These are phyloP conservation scores for Maudiozyma barnettii DNA, from an alignment of 805 yeast genomes.

Conservation along the genomic window DNA sequence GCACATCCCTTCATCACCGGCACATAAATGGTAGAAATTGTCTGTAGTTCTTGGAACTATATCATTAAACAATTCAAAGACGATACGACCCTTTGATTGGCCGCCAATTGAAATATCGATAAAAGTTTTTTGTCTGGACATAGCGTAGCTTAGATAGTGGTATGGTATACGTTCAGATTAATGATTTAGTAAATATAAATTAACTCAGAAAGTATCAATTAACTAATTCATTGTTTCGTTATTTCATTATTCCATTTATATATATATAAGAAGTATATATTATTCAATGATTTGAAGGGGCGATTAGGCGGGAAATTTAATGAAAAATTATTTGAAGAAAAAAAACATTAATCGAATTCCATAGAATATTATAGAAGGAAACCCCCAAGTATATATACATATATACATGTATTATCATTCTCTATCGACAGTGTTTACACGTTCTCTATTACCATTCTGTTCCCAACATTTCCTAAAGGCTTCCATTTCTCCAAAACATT, in stretches of 20 bases:
- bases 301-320: neutral
- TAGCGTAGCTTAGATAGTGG: too few relatives aligned
- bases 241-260: too few relatives aligned
- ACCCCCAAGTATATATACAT: neutral
- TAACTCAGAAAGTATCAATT: too few relatives aligned
- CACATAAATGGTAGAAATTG: conserved; percentile 79
- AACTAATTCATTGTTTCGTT: too few relatives aligned
- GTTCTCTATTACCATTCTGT: conserved; percentile 41
- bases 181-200: too few relatives aligned
- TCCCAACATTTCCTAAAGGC: conserved; percentile 60
- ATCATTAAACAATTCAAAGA: conserved; percentile 62
- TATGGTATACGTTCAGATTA: too few relatives aligned
- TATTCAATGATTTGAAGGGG: too few relatives aligned
- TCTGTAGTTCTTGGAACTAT: conserved; percentile 84
- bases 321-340: too few relatives aligned
- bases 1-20: conserved; percentile 63
- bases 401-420: neutral
- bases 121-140: conserved; percentile 43
- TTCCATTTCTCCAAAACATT: conserved; percentile 57
- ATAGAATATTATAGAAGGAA: neutral
- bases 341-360: neutral
- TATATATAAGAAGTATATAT: neutral
- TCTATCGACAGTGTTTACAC: conserved; percentile 30
- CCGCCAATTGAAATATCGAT: conserved; percentile 75
- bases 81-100: conserved; percentile 60